Evolutionary conservation across 108 stramenopile genomes (phyloP), one percentile per base, ranked within the genome.

Genomic region (Fragilaria crotonensis): DNA sequence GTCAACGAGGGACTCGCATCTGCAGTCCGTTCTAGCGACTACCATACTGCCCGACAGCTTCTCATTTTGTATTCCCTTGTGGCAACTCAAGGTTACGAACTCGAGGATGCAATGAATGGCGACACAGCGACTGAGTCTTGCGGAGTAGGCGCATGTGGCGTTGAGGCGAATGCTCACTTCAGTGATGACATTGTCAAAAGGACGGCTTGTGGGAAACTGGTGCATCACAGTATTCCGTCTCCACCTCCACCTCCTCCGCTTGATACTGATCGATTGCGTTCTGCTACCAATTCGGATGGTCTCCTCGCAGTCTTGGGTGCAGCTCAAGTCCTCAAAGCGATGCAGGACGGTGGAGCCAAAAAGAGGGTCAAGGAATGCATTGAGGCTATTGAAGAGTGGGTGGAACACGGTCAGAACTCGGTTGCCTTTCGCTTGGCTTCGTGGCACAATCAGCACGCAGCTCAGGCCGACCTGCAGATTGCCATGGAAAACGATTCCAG

Each of bases 391-490:
- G 88, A 95, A 63, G 88, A 95, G 79, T 93, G 91, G 91, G 75
- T 87, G 23, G 77, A 83, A 66, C 72, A 85, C 44, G 87, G 86
- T 5, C 85, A 93, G 61, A 81, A 87, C 54, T 83, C 79, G 1
- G 83, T 93, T 53, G 91, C 91, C n/a, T 95, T 91, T 66, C 85
- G 93, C 4, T 66, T 95, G 11, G 80, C 85, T 18, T 85, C 85
- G 7, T 95, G 93, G 93, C 64, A 88, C 33, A 79, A 91, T 63
- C 88, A 87, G 62, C 57, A 81, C 18, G 87, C 91, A n/a, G 91
- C 89, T 21, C 87, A 95, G 67, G 88, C 74, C 60, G 89, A 90
- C 58, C 67, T 90, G 9, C 80, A 89, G 66, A 93, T 93, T 73
- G 86, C 85, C 41, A 80, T 77, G 54, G 84, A 85, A 30, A 67